phyloP scores from a whole-genome alignment of 345 rosid genomes.

The Boechera divaricarpa region DNA sequence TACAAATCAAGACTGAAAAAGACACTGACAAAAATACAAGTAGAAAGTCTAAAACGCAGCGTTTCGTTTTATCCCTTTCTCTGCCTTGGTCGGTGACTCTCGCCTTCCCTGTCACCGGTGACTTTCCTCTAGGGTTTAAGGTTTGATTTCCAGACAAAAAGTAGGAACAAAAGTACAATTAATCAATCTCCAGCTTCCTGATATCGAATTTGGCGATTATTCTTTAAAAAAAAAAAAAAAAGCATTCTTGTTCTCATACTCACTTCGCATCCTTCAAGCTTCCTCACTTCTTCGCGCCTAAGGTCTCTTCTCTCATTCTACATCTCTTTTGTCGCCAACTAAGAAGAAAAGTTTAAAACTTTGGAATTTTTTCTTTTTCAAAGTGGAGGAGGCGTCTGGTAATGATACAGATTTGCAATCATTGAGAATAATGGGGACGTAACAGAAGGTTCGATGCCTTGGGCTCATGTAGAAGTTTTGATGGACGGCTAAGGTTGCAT shows the following conservation, averaged over 20 bases:
- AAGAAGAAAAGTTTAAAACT: neutral
- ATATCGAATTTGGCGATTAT: constrained; percentile 17
- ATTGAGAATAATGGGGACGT: too few relatives aligned
- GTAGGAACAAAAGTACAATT: neutral
- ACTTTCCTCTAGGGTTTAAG: constrained; percentile 35
- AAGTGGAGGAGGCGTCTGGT: constrained; percentile 51
- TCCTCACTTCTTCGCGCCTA: constrained; percentile 45
- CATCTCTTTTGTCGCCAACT: neutral
- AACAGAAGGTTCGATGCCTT: too few relatives aligned
- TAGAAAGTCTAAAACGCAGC: too few relatives aligned
- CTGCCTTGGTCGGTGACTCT: neutral
- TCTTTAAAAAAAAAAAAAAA: neutral
- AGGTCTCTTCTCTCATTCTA: constrained; percentile 42
- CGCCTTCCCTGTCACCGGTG: neutral
- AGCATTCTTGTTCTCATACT: constrained; percentile 48
- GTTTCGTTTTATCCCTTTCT: neutral
- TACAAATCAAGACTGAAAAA: too few relatives aligned
- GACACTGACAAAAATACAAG: too few relatives aligned
- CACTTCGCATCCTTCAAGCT: constrained; percentile 47
- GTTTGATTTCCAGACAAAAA: neutral
- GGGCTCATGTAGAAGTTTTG: too few relatives aligned
- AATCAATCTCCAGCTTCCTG: neutral
- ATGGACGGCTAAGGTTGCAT: too few relatives aligned
- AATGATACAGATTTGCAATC: too few relatives aligned
- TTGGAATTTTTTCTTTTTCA: neutral